Conservation (phyloP, 345 rosid genomes). For the Erodium maritimum region DNA sequence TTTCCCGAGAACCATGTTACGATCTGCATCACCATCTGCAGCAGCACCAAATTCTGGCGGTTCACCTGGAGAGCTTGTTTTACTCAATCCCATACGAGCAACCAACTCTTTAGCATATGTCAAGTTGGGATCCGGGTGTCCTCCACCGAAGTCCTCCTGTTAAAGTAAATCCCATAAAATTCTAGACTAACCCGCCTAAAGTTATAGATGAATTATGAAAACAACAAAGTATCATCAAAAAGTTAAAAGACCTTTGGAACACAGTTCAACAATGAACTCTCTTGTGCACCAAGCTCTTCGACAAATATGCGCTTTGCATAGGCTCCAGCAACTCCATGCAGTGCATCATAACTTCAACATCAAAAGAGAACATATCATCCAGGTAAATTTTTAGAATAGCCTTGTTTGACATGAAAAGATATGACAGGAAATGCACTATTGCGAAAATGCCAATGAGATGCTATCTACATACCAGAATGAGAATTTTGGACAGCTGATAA, state of each 20-base stretch:
- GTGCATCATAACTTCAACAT: conserved; percentile 65
- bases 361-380: conserved; percentile 5
- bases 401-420: conserved; percentile 1
- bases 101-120: conserved; percentile 98
- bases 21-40: conserved; percentile 99
- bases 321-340: conserved; percentile 98
- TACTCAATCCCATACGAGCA: conserved; percentile 86
- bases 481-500: conserved; percentile 79
- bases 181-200: not conserved
- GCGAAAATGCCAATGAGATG: not conserved
- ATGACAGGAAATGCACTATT: conserved; percentile 5
- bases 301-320: conserved; percentile 87
- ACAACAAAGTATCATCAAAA: conserved; percentile 3
- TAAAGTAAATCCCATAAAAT: not conserved
- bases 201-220: not conserved
- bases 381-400: too few relatives aligned
- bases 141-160: conserved; percentile 99
- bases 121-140: conserved; percentile 98
- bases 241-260: conserved; percentile 59
- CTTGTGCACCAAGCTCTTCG: conserved; percentile 89
- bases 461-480: conserved; percentile 61
- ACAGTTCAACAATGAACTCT: conserved; percentile 79
- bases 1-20: conserved; percentile 98
- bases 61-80: conserved; percentile 53
- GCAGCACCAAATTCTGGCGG: conserved; percentile 99